These are phyloP conservation scores for Coniochaeta prunicola DNA, from an alignment of 2,329 filamentous ascomycete genomes.

Conservation along the genomic window DNA sequence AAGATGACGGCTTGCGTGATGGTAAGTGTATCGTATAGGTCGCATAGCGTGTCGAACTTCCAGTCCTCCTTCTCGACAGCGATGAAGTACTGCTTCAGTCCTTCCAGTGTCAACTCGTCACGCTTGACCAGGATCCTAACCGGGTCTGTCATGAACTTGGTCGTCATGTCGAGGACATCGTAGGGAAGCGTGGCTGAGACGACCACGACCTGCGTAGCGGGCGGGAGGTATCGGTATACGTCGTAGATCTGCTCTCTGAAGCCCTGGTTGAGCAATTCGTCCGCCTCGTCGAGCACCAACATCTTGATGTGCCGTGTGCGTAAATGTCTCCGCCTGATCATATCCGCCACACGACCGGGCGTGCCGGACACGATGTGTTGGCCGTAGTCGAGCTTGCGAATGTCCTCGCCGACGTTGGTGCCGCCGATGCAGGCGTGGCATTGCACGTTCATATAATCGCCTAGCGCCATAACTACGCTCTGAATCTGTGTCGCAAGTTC, in stretches of 20 bases:
- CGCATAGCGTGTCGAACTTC: conserved; percentile 98
- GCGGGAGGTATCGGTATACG: conserved; percentile 93
- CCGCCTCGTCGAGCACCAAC: conserved; percentile 55
- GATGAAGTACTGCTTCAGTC: conserved; percentile 98
- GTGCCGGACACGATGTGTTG: conserved; percentile 97
- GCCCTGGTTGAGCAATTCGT: conserved; percentile 74
- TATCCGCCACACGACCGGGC: conserved; percentile 77
- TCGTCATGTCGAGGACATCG: conserved; percentile 98
- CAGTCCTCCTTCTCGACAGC: conserved; percentile 99
- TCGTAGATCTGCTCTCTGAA: conserved; percentile 99
- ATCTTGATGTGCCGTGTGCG: conserved; percentile 58
- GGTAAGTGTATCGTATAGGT: conserved; percentile 96
- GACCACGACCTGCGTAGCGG: conserved; percentile 95
- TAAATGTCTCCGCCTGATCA: conserved; percentile 51
- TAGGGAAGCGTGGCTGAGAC: conserved; percentile 95
- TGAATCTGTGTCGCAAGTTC: conserved; percentile 98
- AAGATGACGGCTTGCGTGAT: conserved; percentile 99
- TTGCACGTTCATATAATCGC: conserved; percentile 99
- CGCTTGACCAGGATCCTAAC: conserved; percentile 96
- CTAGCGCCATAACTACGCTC: conserved; percentile 98
- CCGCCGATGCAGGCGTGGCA: conserved; percentile 98
- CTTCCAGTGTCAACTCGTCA: conserved; percentile 96
- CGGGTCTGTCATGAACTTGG: conserved; percentile 99
- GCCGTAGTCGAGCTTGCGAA: conserved; percentile 93
- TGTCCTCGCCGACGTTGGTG: conserved; percentile 96